These are phyloP conservation scores for Fennellomyces sp. DNA, from an alignment of 371 early-diverging fungal species.

Conservation along the genomic window DNA sequence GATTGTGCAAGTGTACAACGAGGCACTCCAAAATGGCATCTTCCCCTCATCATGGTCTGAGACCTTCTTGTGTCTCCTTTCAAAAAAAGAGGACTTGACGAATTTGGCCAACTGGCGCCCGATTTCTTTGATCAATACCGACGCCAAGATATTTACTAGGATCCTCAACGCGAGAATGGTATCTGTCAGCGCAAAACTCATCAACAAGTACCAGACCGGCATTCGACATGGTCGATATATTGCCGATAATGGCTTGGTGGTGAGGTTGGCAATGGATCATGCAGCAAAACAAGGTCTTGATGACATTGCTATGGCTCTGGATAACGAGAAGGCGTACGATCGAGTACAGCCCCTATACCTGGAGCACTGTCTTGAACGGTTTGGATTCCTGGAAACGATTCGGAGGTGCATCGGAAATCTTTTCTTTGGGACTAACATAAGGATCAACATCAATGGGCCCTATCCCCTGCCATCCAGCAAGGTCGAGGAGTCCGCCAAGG, in stretches of 20 bases:
- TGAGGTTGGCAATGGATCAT: slow-evolving; percentile 2
- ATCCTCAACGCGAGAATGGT: slow-evolving; percentile 5
- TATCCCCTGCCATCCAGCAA: slow-evolving; percentile 10
- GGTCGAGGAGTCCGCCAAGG: slow-evolving; percentile 16
- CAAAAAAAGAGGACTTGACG: slow-evolving; percentile 17
- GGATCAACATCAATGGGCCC: slow-evolving; percentile 20
- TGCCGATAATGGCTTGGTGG: slow-evolving; percentile 10
- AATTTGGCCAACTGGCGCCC: slow-evolving; percentile 27
- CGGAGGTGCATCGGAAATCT: not conserved
- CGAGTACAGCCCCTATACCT: slow-evolving; percentile 7
- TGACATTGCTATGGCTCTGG: too few relatives aligned
- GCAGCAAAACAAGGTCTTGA: too few relatives aligned
- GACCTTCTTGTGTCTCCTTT: not conserved
- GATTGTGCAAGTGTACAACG: not conserved
- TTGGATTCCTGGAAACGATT: not conserved
- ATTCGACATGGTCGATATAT: slow-evolving; percentile 2
- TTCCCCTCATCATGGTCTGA: not conserved
- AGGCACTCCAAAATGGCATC: not conserved
- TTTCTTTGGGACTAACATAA: slow-evolving; percentile 14
- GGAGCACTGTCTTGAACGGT: not conserved
- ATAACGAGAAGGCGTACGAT: too few relatives aligned
- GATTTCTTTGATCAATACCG: slow-evolving; percentile 15
- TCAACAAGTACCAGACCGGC: slow-evolving; percentile 12
- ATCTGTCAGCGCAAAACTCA: not conserved
- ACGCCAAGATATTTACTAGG: slow-evolving; percentile 16